Conservation (phyloP, 108 stramenopile species). For the Nitzschia sp. region DNA sequence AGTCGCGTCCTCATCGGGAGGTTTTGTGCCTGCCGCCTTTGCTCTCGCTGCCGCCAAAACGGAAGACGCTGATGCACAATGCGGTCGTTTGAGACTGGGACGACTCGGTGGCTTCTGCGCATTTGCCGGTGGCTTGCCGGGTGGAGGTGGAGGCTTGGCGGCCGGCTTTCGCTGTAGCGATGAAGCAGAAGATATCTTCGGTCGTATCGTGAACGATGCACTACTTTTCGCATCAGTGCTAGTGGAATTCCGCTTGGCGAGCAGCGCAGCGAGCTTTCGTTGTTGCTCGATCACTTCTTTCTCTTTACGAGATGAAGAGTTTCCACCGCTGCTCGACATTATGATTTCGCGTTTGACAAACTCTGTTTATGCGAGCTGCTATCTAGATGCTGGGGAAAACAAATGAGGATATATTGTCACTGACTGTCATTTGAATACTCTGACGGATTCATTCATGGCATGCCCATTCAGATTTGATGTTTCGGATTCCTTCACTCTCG, state of each 20-base stretch:
- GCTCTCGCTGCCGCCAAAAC: constrained; percentile 35
- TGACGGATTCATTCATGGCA: too few relatives aligned
- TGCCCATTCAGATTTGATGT: too few relatives aligned
- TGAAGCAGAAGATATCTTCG: neutral
- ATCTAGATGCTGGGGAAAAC: too few relatives aligned
- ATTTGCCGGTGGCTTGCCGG: neutral
- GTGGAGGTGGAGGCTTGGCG: constrained; percentile 5
- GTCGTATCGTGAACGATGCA: neutral
- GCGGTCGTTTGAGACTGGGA: constrained; percentile 22
- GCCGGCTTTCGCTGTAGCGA: neutral
- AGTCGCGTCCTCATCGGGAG: neutral
- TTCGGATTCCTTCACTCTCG: too few relatives aligned
- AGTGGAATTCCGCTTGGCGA: constrained; percentile 6
- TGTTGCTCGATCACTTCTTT: constrained; percentile 31
- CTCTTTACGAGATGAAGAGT: constrained; percentile 24
- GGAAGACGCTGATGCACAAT: constrained; percentile 12
- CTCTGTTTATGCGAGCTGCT: too few relatives aligned
- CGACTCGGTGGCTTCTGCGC: neutral
- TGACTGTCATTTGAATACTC: too few relatives aligned
- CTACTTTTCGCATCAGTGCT: neutral
- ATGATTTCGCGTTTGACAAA: neutral
- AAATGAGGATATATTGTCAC: too few relatives aligned
- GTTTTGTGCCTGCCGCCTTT: constrained; percentile 6
- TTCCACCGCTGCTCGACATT: neutral
- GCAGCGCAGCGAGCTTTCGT: constrained; percentile 15